Conservation (phyloP, 768 basidiomycete genomes). For the Thelephora aurantiotincta region DNA sequence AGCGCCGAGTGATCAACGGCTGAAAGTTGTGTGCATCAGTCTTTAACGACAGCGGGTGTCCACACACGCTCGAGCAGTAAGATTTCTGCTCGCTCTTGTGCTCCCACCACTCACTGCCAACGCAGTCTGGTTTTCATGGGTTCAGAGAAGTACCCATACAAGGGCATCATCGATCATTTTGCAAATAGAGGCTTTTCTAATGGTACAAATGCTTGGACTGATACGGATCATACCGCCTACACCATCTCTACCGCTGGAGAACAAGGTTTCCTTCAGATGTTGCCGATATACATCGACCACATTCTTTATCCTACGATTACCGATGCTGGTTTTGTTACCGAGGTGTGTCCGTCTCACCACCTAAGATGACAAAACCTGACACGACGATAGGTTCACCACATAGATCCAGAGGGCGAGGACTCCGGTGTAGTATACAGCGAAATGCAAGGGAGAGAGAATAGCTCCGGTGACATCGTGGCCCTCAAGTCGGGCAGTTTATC, state of each 20-base stretch:
- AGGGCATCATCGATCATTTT: constrained; percentile 87
- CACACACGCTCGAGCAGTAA: constrained; percentile 93
- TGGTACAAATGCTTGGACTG: constrained; percentile 96
- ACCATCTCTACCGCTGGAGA: constrained; percentile 92
- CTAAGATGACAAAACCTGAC: neutral
- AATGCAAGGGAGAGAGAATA: constrained; percentile 96
- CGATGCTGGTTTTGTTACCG: constrained; percentile 63
- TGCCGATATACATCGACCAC: constrained; percentile 90
- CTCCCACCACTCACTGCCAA: constrained; percentile 2
- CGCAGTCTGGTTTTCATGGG: constrained; percentile 85
- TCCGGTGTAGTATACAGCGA: constrained; percentile 95
- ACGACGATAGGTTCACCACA: constrained; percentile 68
- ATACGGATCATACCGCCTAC: constrained; percentile 88
- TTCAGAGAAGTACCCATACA: constrained; percentile 89
- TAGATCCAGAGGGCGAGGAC: constrained; percentile 81
- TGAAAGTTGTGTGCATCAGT: constrained; percentile 29
- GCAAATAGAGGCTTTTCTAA: constrained; percentile 90
- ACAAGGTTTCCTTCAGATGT: constrained; percentile 75
- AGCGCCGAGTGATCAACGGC: neutral
- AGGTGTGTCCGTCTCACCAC: constrained; percentile 16
- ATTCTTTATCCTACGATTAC: constrained; percentile 93
- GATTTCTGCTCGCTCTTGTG: constrained; percentile 15
- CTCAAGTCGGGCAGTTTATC: constrained; percentile 38
- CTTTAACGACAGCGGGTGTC: constrained; percentile 89
- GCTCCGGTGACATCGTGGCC: constrained; percentile 81